Conservation (phyloP, 2,329 filamentous ascomycete genomes). For the Cordyceps javanica region DNA sequence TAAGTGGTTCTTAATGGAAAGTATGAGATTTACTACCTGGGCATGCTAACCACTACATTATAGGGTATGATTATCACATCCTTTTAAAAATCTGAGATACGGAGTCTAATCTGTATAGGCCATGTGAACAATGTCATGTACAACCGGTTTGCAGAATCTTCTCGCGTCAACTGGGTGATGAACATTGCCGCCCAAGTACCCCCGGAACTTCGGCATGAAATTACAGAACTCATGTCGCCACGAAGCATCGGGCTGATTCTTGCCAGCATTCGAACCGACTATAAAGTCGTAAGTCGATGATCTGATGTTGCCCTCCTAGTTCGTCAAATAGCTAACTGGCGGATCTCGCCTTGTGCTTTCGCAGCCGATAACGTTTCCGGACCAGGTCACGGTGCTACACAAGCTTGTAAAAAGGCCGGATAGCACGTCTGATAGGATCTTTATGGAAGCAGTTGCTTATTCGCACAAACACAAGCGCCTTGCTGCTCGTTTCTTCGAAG, state of each 20-base stretch:
- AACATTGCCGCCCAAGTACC: slow-evolving; percentile 62
- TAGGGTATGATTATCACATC: neutral
- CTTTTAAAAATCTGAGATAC: rapidly evolving
- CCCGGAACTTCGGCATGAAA: slow-evolving; percentile 53
- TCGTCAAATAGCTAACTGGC: neutral
- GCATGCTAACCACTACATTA: neutral
- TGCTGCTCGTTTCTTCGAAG: slow-evolving; percentile 70
- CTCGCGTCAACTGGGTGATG: slow-evolving; percentile 69
- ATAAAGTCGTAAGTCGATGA: slow-evolving; percentile 66
- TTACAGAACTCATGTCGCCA: slow-evolving; percentile 64
- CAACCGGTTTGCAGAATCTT: slow-evolving; percentile 75
- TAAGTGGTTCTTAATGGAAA: slow-evolving; percentile 28
- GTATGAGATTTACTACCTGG: neutral
- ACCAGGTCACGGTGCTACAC: slow-evolving; percentile 77
- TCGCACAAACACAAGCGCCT: slow-evolving; percentile 68
- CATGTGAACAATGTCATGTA: slow-evolving; percentile 89
- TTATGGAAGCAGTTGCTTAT: slow-evolving; percentile 58
- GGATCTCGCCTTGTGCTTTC: neutral
- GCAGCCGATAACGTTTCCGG: slow-evolving; percentile 77
- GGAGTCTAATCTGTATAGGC: slow-evolving; percentile 15
- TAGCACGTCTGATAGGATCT: slow-evolving; percentile 40
- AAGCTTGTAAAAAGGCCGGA: slow-evolving; percentile 55
- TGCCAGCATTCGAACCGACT: slow-evolving; percentile 73
- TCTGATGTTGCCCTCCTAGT: too few species aligned
- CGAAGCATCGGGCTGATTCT: slow-evolving; percentile 67